Conservation (phyloP, 768 basidiomycete genomes). For the Tulasnella sp. region DNA sequence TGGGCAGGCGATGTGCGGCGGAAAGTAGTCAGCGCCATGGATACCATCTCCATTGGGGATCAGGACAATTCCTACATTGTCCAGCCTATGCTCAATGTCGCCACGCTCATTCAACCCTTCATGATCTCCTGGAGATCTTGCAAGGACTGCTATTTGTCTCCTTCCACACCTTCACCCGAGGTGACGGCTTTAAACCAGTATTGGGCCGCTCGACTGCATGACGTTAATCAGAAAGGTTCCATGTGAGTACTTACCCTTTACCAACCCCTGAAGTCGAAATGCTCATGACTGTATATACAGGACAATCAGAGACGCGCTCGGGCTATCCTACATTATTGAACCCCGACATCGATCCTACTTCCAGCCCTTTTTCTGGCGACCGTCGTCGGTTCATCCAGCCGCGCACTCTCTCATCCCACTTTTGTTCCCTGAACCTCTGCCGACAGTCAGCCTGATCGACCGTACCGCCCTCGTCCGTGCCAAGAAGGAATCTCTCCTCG, state of each 20-base stretch:
- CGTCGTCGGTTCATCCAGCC: conserved; percentile 26
- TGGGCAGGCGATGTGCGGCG: conserved; percentile 57
- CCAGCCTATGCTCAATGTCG: not conserved
- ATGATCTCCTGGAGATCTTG: no score
- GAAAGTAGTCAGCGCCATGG: conserved; percentile 38
- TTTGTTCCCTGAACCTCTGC: conserved; percentile 65
- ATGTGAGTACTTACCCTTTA: not conserved
- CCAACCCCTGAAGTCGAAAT: no score
- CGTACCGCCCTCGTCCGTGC: conserved; percentile 51
- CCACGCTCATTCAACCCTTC: not conserved
- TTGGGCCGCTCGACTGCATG: no score
- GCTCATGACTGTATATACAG: no score
- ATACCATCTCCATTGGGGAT: not conserved
- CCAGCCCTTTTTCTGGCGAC: conserved; percentile 64
- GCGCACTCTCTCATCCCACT: conserved; percentile 49
- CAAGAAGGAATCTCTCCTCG: conserved; percentile 49
- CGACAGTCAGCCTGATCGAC: conserved; percentile 56
- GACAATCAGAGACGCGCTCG: conserved; percentile 46
- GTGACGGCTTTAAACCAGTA: no score
- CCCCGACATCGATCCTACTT: conserved; percentile 62
- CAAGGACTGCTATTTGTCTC: no score
- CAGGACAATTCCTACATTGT: not conserved
- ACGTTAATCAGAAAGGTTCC: no score
- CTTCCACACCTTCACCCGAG: no score
- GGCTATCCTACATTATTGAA: conserved; percentile 63